phyloP scores from a whole-genome alignment of 2,329 filamentous ascomycete genomes.

The Bipolaris victoriae region DNA sequence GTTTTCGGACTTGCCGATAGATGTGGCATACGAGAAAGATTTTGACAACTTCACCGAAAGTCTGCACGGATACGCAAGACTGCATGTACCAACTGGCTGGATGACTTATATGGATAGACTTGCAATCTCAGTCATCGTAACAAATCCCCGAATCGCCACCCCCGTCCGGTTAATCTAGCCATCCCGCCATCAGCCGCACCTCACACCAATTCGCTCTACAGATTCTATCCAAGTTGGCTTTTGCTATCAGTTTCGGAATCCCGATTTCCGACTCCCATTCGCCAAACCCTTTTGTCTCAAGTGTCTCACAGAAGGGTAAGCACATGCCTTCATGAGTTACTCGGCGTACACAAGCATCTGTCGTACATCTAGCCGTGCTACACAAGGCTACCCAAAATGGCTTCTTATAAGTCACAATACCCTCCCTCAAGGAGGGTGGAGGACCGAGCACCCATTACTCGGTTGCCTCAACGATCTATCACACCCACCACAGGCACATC shows the following conservation, averaged over 20 bases:
- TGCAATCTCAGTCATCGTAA: slow-evolving; percentile 36
- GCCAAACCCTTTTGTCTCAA: slow-evolving; percentile 24
- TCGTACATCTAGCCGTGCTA: slow-evolving; percentile 45
- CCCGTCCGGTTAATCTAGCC: slow-evolving; percentile 36
- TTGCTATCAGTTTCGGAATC: slow-evolving; percentile 39
- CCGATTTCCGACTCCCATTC: slow-evolving; percentile 27
- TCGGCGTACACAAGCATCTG: slow-evolving; percentile 41
- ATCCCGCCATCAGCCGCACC: slow-evolving; percentile 31
- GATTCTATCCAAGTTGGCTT: slow-evolving; percentile 39
- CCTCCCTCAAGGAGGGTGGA: slow-evolving; percentile 43
- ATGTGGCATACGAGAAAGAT: slow-evolving; percentile 32
- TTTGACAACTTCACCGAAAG: slow-evolving; percentile 38
- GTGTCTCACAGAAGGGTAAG: slow-evolving; percentile 33
- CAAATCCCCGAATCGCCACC: slow-evolving; percentile 41
- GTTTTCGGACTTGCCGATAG: slow-evolving; percentile 38
- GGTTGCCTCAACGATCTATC: slow-evolving; percentile 46
- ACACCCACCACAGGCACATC: slow-evolving; percentile 41
- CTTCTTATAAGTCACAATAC: slow-evolving; percentile 51
- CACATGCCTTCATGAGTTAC: slow-evolving; percentile 52
- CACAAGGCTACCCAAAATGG: slow-evolving; percentile 49
- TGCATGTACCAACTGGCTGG: slow-evolving; percentile 35
- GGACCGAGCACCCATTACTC: slow-evolving; percentile 40
- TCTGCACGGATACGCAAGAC: slow-evolving; percentile 33
- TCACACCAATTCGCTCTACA: slow-evolving; percentile 32
- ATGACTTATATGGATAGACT: slow-evolving; percentile 41